phyloP scores from a whole-genome alignment of 2,329 filamentous ascomycete genomes.

The Colletotrichum sp. region DNA sequence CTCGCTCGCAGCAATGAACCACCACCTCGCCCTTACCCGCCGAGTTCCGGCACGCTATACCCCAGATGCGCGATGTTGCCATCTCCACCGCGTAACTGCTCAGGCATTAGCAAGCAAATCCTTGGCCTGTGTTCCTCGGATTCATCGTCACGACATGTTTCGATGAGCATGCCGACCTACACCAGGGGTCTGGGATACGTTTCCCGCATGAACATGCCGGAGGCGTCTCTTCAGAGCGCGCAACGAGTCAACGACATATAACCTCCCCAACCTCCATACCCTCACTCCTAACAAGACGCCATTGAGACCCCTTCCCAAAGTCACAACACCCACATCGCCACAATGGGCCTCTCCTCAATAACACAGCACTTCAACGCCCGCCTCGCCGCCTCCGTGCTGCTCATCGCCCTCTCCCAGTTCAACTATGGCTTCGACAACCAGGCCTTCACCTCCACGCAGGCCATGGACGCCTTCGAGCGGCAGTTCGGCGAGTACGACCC shows the following conservation, averaged over 20 bases:
- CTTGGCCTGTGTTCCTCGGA: background rate
- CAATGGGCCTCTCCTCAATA: background rate
- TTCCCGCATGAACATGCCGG: background rate
- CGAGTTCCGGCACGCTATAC: background rate
- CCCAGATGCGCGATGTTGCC: background rate
- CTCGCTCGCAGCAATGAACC: background rate
- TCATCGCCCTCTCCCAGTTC: conserved; percentile 39
- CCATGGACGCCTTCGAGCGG: conserved; percentile 39
- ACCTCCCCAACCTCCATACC: background rate
- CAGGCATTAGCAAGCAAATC: background rate
- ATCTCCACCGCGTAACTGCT: background rate
- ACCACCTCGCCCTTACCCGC: background rate
- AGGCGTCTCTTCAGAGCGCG: background rate
- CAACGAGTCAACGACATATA: background rate
- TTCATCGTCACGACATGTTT: background rate
- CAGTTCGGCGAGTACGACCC: conserved; percentile 35
- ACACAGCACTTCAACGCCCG: conserved; percentile 11
- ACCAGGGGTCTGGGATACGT: background rate
- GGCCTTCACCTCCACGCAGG: conserved; percentile 38
- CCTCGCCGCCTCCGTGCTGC: conserved; percentile 21
- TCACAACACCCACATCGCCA: background rate
- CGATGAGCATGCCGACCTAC: background rate
- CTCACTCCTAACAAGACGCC: background rate
- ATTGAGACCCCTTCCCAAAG: background rate
- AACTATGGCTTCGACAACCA: conserved; percentile 45